Evolutionary conservation across 768 basidiomycete genomes (phyloP).

Genomic region (Pleurotus pulmonarius): DNA sequence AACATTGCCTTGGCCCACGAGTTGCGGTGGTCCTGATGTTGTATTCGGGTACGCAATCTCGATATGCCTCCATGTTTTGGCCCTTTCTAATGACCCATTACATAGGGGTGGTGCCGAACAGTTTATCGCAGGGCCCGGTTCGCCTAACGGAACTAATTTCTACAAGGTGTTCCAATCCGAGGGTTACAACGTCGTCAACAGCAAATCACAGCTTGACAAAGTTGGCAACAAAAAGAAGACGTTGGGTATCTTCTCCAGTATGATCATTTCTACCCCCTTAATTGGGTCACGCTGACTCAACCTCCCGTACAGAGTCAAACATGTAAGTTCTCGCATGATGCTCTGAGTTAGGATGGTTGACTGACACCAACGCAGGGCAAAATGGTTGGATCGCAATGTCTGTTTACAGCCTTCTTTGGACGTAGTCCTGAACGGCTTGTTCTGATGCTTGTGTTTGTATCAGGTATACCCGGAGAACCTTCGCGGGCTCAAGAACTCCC

Average conservation of each 20-base stretch:
- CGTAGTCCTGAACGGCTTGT: neutral
- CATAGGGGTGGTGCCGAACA: constrained; percentile 39
- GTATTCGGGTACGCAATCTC: constrained; percentile 32
- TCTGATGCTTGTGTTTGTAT: neutral
- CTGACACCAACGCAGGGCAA: constrained; percentile 25
- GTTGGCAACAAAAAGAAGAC: constrained; percentile 30
- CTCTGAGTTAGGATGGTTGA: neutral
- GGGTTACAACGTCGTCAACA: constrained; percentile 38
- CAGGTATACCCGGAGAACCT: constrained; percentile 34
- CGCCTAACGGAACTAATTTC: constrained; percentile 35
- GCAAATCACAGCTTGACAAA: constrained; percentile 28
- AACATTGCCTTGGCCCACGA: constrained; percentile 35
- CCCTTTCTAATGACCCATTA: too few species aligned
- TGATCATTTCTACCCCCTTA: neutral
- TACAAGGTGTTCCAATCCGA: constrained; percentile 36
- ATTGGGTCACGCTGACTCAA: neutral
- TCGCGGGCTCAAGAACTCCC: constrained; percentile 31
- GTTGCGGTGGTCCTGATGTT: constrained; percentile 38
- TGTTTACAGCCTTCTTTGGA: constrained; percentile 1
- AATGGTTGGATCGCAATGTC: constrained; percentile 40
- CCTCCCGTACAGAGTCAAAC: constrained; percentile 13
- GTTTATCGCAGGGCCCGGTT: constrained; percentile 33
- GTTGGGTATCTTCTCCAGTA: constrained; percentile 41
- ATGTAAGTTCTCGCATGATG: constrained; percentile 11
- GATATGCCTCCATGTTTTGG: neutral